Percentiles rank a stretch among this genome's conserved stretches.
phyloP scores from a whole-genome alignment of 2,329 filamentous ascomycete species.

The Ophiosphaerella herpotricha region DNA sequence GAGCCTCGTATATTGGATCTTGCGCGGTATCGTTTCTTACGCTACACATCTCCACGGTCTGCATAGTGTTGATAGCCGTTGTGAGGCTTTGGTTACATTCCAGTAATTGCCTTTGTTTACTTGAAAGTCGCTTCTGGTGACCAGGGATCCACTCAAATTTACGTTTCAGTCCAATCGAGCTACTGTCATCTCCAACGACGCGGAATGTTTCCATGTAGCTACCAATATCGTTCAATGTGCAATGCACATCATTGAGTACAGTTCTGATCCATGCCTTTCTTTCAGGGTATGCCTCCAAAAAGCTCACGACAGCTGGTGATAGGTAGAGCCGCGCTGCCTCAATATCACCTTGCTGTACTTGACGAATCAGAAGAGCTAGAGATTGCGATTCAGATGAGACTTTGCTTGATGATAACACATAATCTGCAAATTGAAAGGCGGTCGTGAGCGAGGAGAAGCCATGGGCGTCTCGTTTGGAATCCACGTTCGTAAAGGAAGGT shows the following conservation, averaged over 20 bases:
- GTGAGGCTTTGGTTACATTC: conserved; percentile 34
- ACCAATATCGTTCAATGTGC: conserved; percentile 36
- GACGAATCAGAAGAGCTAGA: conserved; percentile 32
- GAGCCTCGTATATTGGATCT: conserved; percentile 26
- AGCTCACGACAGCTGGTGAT: conserved; percentile 22
- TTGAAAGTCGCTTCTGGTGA: conserved; percentile 33
- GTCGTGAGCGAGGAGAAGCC: conserved; percentile 27
- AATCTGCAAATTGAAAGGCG: conserved; percentile 35
- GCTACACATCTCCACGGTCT: conserved; percentile 27
- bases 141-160: conserved; percentile 37
- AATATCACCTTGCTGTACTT: conserved; percentile 30
- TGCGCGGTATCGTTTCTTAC: conserved; percentile 11
- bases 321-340: conserved; percentile 34
- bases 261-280: conserved; percentile 32
- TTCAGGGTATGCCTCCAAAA: conserved; percentile 27
- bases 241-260: conserved; percentile 26
- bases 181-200: conserved; percentile 25
- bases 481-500: conserved; percentile 5
- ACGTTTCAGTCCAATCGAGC: conserved; percentile 24
- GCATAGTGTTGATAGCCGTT: conserved; percentile 33
- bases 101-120: conserved; percentile 23
- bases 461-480: conserved; percentile 9
- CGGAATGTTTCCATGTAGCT: conserved; percentile 31
- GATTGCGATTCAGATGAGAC: conserved; percentile 28
- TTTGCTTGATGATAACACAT: conserved; percentile 23